A percentile compares a stretch with the other conserved stretches of the same genome.
These are phyloP conservation scores for Lepraria neglecta DNA, from an alignment of 495 filamentous ascomycete genomes.

Conservation along the genomic window DNA sequence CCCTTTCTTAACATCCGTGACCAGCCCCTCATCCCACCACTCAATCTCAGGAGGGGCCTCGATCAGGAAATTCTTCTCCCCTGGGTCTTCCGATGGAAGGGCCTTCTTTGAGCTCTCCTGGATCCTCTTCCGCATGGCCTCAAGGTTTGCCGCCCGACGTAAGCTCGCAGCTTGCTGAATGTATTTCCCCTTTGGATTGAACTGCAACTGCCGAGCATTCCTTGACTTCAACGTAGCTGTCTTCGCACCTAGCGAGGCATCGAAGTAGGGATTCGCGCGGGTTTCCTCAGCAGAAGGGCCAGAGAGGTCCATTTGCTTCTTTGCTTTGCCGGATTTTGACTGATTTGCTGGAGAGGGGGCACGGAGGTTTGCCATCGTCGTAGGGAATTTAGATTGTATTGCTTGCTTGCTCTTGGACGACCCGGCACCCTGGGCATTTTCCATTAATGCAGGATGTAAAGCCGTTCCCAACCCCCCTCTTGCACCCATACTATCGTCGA, in stretches of 20 bases:
- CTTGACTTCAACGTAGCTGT: slow-evolving; percentile 56
- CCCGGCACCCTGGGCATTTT: slow-evolving; percentile 61
- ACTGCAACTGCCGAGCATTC: slow-evolving; percentile 67
- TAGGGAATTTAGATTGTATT: slow-evolving; percentile 51
- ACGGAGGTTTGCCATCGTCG: slow-evolving; percentile 53
- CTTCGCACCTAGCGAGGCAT: slow-evolving; percentile 61
- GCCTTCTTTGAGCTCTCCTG: slow-evolving; percentile 76
- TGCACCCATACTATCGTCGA: slow-evolving; percentile 48
- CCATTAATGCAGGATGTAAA: slow-evolving; percentile 78
- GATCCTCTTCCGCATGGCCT: slow-evolving; percentile 90
- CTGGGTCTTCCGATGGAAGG: slow-evolving; percentile 83
- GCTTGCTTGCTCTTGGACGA: slow-evolving; percentile 50
- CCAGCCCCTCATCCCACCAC: slow-evolving; percentile 94
- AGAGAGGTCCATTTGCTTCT: slow-evolving; percentile 61
- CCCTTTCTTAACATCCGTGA: slow-evolving; percentile 53
- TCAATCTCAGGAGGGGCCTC: slow-evolving; percentile 81
- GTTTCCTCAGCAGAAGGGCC: slow-evolving; percentile 62
- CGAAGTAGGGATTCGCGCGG: slow-evolving; percentile 79
- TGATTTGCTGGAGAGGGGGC: slow-evolving; percentile 44
- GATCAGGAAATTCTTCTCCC: slow-evolving; percentile 81
- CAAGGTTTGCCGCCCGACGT: slow-evolving; percentile 76
- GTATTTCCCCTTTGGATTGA: slow-evolving; percentile 97
- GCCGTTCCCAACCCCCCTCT: slow-evolving; percentile 81
- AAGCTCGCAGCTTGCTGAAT: slow-evolving; percentile 86
- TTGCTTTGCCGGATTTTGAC: slow-evolving; percentile 37